These are phyloP conservation scores for Stemphylium beticola DNA, from an alignment of 2,329 filamentous ascomycete species.

Conservation along the genomic window DNA sequence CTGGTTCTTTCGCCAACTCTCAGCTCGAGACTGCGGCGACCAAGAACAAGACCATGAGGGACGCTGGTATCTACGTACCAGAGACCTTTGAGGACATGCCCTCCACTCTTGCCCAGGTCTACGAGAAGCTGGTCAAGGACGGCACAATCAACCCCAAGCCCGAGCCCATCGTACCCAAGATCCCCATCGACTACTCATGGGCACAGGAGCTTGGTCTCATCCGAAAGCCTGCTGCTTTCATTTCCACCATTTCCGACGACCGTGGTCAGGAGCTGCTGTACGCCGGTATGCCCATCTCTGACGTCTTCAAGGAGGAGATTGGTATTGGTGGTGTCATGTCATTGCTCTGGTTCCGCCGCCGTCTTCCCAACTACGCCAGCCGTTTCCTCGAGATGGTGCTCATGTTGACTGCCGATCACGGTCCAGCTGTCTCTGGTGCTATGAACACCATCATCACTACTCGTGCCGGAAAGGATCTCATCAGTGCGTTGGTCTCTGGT, in stretches of 20 bases:
- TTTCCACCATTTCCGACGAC: constrained; percentile 99
- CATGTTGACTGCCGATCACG: constrained; percentile 99
- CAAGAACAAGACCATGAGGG: constrained; percentile 98
- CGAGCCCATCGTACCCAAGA: constrained; percentile 96
- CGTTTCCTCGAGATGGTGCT: constrained; percentile 99
- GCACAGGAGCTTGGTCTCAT: constrained; percentile 98
- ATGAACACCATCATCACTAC: constrained; percentile 99
- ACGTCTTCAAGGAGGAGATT: constrained; percentile 98
- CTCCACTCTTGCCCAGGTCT: constrained; percentile 74
- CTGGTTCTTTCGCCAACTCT: constrained; percentile 98
- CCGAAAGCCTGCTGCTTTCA: constrained; percentile 99
- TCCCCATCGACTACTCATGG: constrained; percentile 99
- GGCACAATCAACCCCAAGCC: constrained; percentile 84
- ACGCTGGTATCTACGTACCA: constrained; percentile 92
- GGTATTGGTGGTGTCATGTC: constrained; percentile 99
- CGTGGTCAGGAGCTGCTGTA: constrained; percentile 99
- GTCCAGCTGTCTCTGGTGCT: constrained; percentile 96
- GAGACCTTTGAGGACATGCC: constrained; percentile 98
- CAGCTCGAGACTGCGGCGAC: constrained; percentile 94
- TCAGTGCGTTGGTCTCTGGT: constrained; percentile 93
- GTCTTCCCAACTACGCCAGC: constrained; percentile 93
- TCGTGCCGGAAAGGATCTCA: constrained; percentile 97
- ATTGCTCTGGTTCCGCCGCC: constrained; percentile 98
- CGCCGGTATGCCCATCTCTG: constrained; percentile 99
- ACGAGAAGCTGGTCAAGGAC: constrained; percentile 83